phyloP scores from a whole-genome alignment of 139 green algal genomes.

The Desmodesmus armatus region DNA sequence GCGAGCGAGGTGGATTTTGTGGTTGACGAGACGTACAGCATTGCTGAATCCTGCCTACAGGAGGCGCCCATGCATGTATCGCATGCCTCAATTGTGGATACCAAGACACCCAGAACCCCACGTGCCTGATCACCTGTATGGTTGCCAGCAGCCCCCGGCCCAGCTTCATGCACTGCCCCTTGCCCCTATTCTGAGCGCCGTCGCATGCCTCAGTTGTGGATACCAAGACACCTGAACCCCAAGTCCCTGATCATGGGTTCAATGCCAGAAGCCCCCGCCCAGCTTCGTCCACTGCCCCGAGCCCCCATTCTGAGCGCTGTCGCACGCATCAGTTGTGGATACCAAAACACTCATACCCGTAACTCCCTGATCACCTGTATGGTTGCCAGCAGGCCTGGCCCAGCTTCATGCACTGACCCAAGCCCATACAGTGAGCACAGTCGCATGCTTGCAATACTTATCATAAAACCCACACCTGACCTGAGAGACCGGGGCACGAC shows the following conservation, averaged over 20 bases:
- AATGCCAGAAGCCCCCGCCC: too few relatives aligned
- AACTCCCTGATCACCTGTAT: slow-evolving; percentile 35
- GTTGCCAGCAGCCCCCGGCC: slow-evolving; percentile 39
- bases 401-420: slow-evolving; percentile 51
- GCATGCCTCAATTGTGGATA: too few relatives aligned
- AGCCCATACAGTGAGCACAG: slow-evolving; percentile 37
- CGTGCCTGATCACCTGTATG: slow-evolving; percentile 20
- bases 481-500: not conserved
- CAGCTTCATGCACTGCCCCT: slow-evolving; percentile 52
- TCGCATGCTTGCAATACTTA: not conserved
- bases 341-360: too few relatives aligned
- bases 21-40: too few relatives aligned
- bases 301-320: not conserved
- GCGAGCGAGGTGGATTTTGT: too few relatives aligned
- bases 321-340: not conserved
- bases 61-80: too few relatives aligned
- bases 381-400: slow-evolving; percentile 36
- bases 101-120: too few relatives aligned
- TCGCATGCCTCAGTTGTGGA: too few relatives aligned
- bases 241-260: not conserved
- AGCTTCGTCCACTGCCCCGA: not conserved
- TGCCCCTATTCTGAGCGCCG: slow-evolving; percentile 40
- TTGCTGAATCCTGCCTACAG: too few relatives aligned
- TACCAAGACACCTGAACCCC: not conserved
- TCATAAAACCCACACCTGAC: not conserved